Conservation (phyloP, 305 asterid genomes). For the Plantago coronopus region DNA sequence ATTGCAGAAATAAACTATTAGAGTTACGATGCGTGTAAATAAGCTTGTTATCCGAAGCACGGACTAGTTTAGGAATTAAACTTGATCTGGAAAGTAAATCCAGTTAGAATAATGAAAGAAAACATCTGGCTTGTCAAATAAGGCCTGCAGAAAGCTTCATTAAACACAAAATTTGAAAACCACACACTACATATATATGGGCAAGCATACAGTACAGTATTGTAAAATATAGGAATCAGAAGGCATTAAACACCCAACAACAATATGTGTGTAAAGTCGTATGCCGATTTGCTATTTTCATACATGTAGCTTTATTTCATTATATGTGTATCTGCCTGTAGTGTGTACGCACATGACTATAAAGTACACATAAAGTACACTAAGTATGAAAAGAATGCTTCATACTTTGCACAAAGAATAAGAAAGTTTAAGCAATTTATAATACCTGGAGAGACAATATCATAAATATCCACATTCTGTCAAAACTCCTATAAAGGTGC, state of each 20-base stretch:
- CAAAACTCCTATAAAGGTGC: conserved; percentile 95
- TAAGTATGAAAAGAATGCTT: conserved; percentile 18
- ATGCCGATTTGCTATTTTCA: conserved; percentile 11
- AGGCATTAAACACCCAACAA: background rate
- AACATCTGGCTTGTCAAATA: background rate
- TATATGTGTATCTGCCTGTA: conserved; percentile 11
- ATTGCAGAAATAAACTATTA: too few species aligned
- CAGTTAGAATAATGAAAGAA: background rate
- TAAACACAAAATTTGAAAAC: background rate
- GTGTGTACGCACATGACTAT: conserved; percentile 10
- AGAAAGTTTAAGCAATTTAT: conserved; percentile 10
- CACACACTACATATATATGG: background rate
- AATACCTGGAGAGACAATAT: conserved; percentile 89
- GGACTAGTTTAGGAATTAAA: too few species aligned
- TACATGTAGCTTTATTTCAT: conserved; percentile 14
- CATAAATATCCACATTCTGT: conserved; percentile 92
- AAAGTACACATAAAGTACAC: conserved; percentile 9
- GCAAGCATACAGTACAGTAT: background rate
- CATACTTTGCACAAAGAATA: background rate
- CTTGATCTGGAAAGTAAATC: background rate
- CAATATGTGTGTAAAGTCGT: too few species aligned
- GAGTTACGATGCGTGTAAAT: too few species aligned
- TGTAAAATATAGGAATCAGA: background rate
- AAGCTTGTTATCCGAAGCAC: too few species aligned
- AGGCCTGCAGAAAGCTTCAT: background rate